A percentile compares a stretch with the other conserved stretches of the same genome.
These are phyloP conservation scores for Solioccasus polychromus DNA, from an alignment of 768 basidiomycete species.

Conservation along the genomic window DNA sequence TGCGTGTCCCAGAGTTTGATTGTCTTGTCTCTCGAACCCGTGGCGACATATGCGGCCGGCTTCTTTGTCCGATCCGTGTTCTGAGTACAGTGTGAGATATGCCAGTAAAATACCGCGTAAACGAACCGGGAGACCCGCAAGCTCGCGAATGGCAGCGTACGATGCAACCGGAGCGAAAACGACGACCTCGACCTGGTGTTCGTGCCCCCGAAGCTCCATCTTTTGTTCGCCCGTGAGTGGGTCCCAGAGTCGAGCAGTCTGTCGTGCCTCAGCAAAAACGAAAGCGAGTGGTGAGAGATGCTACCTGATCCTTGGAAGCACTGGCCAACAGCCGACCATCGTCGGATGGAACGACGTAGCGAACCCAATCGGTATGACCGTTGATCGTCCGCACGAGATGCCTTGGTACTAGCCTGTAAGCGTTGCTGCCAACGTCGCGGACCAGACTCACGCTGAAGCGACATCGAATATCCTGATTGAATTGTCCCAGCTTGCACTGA, in stretches of 20 bases:
- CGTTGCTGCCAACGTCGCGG: not conserved
- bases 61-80: slow-evolving; percentile 50
- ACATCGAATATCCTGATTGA: slow-evolving; percentile 87
- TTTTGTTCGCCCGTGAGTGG: slow-evolving; percentile 71
- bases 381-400: slow-evolving; percentile 73
- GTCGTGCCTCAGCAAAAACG: not conserved
- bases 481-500: slow-evolving; percentile 85
- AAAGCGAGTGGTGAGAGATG: slow-evolving; percentile 15
- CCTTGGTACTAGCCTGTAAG: slow-evolving; percentile 36
- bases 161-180: slow-evolving; percentile 77
- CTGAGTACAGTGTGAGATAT: slow-evolving; percentile 27
- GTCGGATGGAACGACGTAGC: slow-evolving; percentile 58
- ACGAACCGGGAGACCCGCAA: slow-evolving; percentile 68
- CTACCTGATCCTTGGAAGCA: slow-evolving; percentile 85
- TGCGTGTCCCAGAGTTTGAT: slow-evolving; percentile 90
- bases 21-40: slow-evolving; percentile 87
- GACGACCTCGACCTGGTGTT: slow-evolving; percentile 80
- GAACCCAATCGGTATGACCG: slow-evolving; percentile 86
- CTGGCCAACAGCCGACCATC: slow-evolving; percentile 77
- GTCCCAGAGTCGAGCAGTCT: slow-evolving; percentile 82
- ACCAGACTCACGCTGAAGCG: slow-evolving; percentile 65
- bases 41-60: slow-evolving; percentile 63
- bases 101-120: slow-evolving; percentile 7
- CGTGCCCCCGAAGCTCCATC: slow-evolving; percentile 82
- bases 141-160: slow-evolving; percentile 72